A percentile compares a stretch with the other conserved stretches of the same genome.
phyloP scores from a whole-genome alignment of 441 rosid species.

The Breynia disticha region DNA sequence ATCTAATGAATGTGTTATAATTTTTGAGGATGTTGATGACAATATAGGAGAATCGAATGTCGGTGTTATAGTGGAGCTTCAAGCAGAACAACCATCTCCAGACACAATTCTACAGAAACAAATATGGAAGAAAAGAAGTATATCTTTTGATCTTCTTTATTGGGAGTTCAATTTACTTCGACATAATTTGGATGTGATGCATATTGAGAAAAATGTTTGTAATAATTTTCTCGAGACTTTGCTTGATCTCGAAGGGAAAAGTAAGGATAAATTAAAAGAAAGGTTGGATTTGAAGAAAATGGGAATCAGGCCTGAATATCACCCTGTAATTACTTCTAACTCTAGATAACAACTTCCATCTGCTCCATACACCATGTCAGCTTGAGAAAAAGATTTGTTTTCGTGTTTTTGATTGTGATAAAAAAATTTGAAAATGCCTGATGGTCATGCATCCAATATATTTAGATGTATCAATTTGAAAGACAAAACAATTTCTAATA shows the following conservation, averaged over 20 bases:
- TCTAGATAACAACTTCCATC: background rate
- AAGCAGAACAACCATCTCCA: background rate
- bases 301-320: background rate
- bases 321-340: background rate
- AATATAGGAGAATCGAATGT: background rate
- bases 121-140: background rate
- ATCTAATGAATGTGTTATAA: background rate
- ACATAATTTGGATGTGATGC: background rate
- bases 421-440: background rate
- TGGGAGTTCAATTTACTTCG: background rate
- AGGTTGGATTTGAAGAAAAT: background rate
- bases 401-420: background rate
- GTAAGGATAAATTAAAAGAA: background rate
- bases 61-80: background rate
- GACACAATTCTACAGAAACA: too few species aligned
- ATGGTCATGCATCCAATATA: constrained; percentile 13
- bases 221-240: background rate
- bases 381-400: background rate
- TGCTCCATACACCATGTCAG: constrained; percentile 1
- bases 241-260: background rate
- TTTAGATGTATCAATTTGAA: constrained; percentile 2
- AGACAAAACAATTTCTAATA: background rate
- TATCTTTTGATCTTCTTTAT: background rate
- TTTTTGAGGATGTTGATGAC: background rate
- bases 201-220: too few species aligned